Base-by-base conservation (phyloP, 2,329 filamentous ascomycete species). In the Cladosporium sphaerospermum region DNA sequence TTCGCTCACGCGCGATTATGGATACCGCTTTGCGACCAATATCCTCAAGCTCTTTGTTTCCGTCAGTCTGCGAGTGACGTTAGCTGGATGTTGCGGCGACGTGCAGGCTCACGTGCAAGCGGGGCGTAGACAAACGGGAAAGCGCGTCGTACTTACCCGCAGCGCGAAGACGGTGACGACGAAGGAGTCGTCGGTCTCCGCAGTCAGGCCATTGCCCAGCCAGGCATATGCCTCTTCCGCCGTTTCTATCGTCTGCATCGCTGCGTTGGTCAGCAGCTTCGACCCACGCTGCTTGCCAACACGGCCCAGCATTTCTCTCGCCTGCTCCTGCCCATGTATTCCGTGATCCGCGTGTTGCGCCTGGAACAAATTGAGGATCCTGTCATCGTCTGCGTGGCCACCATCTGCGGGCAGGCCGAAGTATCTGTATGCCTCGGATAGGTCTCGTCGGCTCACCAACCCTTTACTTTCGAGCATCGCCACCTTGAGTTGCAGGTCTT, bases 171-270 rank as follows among this genome's bases (percentile, higher is more conserved):
- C 74, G 2, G 81, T 75, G 45, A 77, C 69, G 36, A 85, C 72
- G 57, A 79, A 80, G 45, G 83, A 79, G 61, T 85, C 82, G 2
- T 73, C 61, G 9, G 74, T 77, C 9, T 69, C 56, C 16, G 61
- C 61, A 5, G 64, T 67, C 28, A 68, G 65, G 48, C 74, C 70
- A 9, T 81, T 77, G 7, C 76, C 79, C 10, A 88, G 72, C 70
- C 79, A 87, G 10, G 77, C 70, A 32, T 85, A 72, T 1, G 85
- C 85, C 63, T 86, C 81, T 43, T 82, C 76, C 52, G 80, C 78
- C n/a, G 77, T 82, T 56, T 83, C 77, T 28, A 85, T 73, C 11
- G 73, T 72, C 75, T 75, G 61, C 80, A 78, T 60, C 4, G 84
- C 81, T 42, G 79, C 77, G 45, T 76, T 74, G 57, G 77, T 73